Evolutionary conservation across 164 flowering plant genomes (phyloP).

Genomic region (Aristolochia fimbriata): DNA sequence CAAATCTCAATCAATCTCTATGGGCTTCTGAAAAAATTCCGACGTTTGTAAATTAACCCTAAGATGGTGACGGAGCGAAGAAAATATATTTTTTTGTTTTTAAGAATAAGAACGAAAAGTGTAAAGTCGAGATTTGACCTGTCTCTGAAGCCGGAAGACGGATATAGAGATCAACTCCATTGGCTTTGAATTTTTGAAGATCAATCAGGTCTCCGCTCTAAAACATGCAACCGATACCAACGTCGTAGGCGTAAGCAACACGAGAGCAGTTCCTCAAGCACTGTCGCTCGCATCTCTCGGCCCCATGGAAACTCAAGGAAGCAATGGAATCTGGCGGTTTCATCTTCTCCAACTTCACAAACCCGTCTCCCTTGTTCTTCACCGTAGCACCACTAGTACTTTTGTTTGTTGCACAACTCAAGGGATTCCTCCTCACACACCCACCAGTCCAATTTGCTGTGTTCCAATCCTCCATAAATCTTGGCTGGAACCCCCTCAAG

Average conservation of each 20-base stretch:
- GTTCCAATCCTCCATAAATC: slow-evolving; percentile 15
- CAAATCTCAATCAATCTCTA: too few relatives aligned
- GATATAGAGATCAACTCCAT: slow-evolving; percentile 4
- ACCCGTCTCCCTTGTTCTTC: slow-evolving; percentile 22
- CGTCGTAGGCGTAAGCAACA: slow-evolving; percentile 10
- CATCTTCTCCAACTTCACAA: slow-evolving; percentile 13
- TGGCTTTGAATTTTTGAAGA: background rate
- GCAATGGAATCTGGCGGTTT: slow-evolving; percentile 21
- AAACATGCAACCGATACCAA: slow-evolving; percentile 13
- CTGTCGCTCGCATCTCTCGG: background rate
- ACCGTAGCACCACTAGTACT: background rate
- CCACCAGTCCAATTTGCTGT: background rate
- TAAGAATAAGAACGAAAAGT: too few relatives aligned
- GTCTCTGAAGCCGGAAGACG: slow-evolving; percentile 10
- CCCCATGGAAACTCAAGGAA: background rate
- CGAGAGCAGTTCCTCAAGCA: slow-evolving; percentile 14
- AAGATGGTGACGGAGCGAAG: too few relatives aligned
- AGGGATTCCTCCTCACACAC: background rate
- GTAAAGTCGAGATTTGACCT: slow-evolving; percentile 6
- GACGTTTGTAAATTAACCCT: too few relatives aligned
- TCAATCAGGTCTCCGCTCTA: slow-evolving; percentile 14
- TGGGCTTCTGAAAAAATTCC: too few relatives aligned
- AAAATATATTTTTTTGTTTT: too few relatives aligned
- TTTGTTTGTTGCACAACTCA: background rate
- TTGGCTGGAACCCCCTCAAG: slow-evolving; percentile 26